Evolutionary conservation across 2,329 filamentous ascomycete genomes (phyloP), one percentile per base, ranked within the genome.

Genomic region (Parastagonospora avenae): DNA sequence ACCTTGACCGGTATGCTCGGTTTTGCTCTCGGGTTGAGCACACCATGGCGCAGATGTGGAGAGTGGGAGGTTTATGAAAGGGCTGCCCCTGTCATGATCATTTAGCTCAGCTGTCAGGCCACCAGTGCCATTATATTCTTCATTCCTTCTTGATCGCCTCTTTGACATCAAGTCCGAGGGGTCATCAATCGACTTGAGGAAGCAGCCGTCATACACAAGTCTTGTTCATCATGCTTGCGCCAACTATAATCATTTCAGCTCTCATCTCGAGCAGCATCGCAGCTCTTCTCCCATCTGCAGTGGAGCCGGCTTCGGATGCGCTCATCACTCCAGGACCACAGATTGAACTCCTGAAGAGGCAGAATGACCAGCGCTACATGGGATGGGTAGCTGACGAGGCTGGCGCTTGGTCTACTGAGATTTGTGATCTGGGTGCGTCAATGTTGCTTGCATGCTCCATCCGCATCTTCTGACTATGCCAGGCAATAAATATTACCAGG

Each of bases 301-400:
- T 31, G 4, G 31, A n/a, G 8, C 43, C 45, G 14, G 41, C 46
- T 8, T 43, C 58, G n/a, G 60, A 63, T 24, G 59, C 65, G 15
- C 63, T 64, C 11, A 68, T 68, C 27, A 68, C 66, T 27, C 52
- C 56, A 19, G 62, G 57, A 8, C 62, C 64, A 8, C 43, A 62
- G 15, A 35, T 56, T 31, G 61, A 67, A 46, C 53, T 68, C 4
- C 46, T 66, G 4, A 62, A 49, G 35, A 66, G 59, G 37, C 66
- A 67, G 37, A 59, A 63, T 41, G 43, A 65, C 31, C 52, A 57
- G 32, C 49, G 54, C 10, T 65, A 59, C 43, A 64, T 67, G 40
- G 64, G 64, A 42, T 68, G 66, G 66, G 31, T 66, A 2, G 50
- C 46, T 2, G 39, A 42, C 7, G 39, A 24, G 19, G 19, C 32